Evolutionary conservation across 257 asterid species (phyloP).

Genomic region (Capsicum pubescens): DNA sequence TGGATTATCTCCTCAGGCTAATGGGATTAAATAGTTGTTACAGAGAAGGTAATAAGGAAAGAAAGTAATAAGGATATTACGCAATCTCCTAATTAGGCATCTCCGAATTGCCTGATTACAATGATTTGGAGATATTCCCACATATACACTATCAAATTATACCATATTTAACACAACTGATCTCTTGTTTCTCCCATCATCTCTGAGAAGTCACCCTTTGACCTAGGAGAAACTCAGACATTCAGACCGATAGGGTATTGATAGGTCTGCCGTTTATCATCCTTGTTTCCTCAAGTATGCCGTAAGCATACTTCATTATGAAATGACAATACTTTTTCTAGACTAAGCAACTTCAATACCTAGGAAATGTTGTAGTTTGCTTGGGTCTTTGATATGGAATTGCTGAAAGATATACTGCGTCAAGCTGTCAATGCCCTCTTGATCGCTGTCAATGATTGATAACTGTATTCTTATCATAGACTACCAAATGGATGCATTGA

Average conservation of each 20-base stretch:
- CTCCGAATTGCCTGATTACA: no score
- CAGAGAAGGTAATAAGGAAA: no score
- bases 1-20: no score
- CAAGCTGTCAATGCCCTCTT: neutral
- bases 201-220: neutral
- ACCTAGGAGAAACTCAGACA: neutral
- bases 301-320: neutral
- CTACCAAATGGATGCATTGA: neutral
- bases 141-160: no score
- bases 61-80: no score
- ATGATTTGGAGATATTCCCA: no score
- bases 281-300: constrained; percentile 1
- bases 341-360: neutral
- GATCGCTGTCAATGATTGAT: neutral
- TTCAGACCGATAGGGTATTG: neutral
- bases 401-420: neutral
- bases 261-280: neutral
- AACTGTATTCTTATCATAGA: neutral
- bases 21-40: no score
- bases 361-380: neutral
- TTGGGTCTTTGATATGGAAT: neutral
- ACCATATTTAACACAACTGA: neutral
- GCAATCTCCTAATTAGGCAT: no score
- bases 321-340: neutral
- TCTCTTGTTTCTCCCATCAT: neutral